Percentiles rank a stretch among this genome's conserved stretches.
Evolutionary conservation across 306 rosid species (phyloP).

Genomic region (Cucurbita ficifolia): DNA sequence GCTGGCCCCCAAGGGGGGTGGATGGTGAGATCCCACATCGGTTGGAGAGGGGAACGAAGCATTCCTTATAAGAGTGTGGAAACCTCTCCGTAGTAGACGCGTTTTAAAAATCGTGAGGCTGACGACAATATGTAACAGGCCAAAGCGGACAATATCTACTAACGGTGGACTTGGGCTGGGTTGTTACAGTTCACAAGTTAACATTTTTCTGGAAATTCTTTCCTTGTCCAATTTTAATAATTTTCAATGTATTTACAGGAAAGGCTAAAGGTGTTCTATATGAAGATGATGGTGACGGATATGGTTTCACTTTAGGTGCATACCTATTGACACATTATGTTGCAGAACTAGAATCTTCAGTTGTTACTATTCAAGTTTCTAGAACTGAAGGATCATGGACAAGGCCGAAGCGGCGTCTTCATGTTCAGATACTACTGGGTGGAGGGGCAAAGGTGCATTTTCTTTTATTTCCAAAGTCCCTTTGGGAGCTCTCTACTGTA

Average conservation of each 20-base stretch:
- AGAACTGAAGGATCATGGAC: constrained; percentile 71
- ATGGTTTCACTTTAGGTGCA: constrained; percentile 54
- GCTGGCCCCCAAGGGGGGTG: no score
- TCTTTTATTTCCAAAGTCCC: background rate
- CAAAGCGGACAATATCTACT: no score
- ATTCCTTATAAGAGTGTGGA: no score
- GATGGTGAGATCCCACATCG: no score
- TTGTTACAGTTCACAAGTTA: background rate
- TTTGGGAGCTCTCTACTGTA: background rate
- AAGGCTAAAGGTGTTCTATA: constrained; percentile 77
- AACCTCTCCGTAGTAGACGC: no score
- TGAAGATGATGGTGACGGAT: constrained; percentile 96
- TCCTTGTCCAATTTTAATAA: background rate
- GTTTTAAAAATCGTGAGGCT: no score
- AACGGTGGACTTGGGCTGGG: no score
- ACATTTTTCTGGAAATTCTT: background rate
- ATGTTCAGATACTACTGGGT: constrained; percentile 67
- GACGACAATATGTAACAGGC: no score
- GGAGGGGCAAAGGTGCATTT: constrained; percentile 61
- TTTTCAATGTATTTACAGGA: constrained; percentile 29
- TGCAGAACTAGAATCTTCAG: constrained; percentile 52
- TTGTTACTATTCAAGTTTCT: constrained; percentile 45
- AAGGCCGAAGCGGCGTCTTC: constrained; percentile 60
- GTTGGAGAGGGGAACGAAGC: no score
- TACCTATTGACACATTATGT: constrained; percentile 63